Base-by-base conservation (phyloP, 805 yeast genomes). In the Wickerhamomyces chambardii region DNA sequence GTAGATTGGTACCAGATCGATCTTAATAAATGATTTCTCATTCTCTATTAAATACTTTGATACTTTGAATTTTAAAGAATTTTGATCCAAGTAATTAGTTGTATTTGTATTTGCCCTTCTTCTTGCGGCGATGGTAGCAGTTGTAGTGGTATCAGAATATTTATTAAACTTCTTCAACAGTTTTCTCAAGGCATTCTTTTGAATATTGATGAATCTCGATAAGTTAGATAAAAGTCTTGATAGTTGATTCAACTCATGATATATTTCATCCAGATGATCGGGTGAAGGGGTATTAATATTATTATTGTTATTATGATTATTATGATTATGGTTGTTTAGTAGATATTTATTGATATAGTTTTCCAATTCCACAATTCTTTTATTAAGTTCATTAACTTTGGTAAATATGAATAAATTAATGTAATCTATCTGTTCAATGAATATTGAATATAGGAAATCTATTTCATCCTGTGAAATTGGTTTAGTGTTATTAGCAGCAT, bases 151-250 rank as follows among this genome's bases (percentile, higher is more conserved):
- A 2, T 49, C 33, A 4, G 71, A 63, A 53, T 70, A 68, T 39
- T 70, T 67, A 28, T 64, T 58, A 49, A 64, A 80, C 52, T 85
- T 84, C 59, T 85, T 84, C 47, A 84, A 63, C 33, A 84, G 67
- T 58, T 84, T 84, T 41, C 78, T 66, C 33, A 82, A 65, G 6
- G 77, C 94, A 3, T 85, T 76, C 48, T 78, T 77, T 50, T 84
- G 95, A 7, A 84, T 68, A 17, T 78, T 59, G 14, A 83, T 72
- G 50, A 80, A 84, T 41, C 85, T 66, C n/a, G 84, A 68, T 32
- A 84, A 59, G 41, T 78, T 71, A 46, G 79, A 84, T 19, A 82
- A 59, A 31, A 74, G 78, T 15, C 47, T 59, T 37, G 68, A 70
- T 30, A 66, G 68, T 41, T 43, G 59, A 33, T 49, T 64, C 50